Evolutionary conservation across 257 asterid species (phyloP).

Genomic region (Capsicum rhomboideum): DNA sequence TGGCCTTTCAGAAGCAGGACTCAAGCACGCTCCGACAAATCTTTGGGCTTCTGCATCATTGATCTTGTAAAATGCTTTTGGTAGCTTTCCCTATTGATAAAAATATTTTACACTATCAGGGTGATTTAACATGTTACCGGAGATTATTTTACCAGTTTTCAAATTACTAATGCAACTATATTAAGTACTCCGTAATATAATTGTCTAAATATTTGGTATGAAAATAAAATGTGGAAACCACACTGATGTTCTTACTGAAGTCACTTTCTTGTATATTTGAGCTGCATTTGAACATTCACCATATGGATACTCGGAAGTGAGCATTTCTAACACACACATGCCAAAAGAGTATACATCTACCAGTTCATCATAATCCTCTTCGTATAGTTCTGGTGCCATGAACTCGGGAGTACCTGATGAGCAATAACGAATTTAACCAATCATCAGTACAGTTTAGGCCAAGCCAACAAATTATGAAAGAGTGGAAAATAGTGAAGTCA

Average conservation of each 20-base stretch:
- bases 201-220: background rate
- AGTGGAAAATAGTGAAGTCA: background rate
- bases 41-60: constrained; percentile 54
- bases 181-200: too few species aligned
- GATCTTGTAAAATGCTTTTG: constrained; percentile 40
- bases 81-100: constrained; percentile 55
- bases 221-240: background rate
- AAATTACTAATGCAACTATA: too few species aligned
- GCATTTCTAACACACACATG: constrained; percentile 80
- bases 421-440: background rate
- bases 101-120: background rate
- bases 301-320: constrained; percentile 70
- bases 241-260: constrained; percentile 36
- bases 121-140: too few species aligned
- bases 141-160: too few species aligned
- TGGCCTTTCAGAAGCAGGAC: constrained; percentile 48
- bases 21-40: constrained; percentile 68
- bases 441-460: background rate
- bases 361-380: constrained; percentile 73
- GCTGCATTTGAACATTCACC: constrained; percentile 82
- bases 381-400: constrained; percentile 84
- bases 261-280: constrained; percentile 90
- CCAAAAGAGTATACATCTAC: constrained; percentile 81
- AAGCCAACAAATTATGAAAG: background rate
- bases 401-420: constrained; percentile 74